phyloP scores from a whole-genome alignment of 78 protist species.

The Polysphondylium violaceum region DNA sequence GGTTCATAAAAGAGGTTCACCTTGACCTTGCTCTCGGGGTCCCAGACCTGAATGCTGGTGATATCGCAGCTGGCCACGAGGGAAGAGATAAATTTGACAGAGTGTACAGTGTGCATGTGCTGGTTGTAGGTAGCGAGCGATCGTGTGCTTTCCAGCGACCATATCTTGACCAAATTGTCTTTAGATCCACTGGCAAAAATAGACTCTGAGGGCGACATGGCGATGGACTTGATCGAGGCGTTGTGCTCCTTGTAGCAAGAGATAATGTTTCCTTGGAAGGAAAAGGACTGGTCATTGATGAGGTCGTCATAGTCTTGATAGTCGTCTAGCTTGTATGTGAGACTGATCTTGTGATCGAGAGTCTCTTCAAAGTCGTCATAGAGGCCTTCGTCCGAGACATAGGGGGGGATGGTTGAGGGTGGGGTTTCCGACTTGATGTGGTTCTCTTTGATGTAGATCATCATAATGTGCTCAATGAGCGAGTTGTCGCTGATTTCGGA shows the following conservation, averaged over 20 bases:
- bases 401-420: conserved; percentile 38
- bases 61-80: conserved; percentile 67
- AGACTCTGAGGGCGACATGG: conserved; percentile 36
- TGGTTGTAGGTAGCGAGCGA: conserved; percentile 53
- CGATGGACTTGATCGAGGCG: conserved; percentile 46
- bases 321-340: conserved; percentile 54
- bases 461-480: conserved; percentile 65
- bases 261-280: conserved; percentile 49
- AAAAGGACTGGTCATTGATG: conserved; percentile 49
- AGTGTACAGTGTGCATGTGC: conserved; percentile 54
- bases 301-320: conserved; percentile 75
- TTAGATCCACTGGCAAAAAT: conserved; percentile 43
- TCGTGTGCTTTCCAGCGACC: conserved; percentile 34
- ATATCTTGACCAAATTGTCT: conserved; percentile 68
- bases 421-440: conserved; percentile 12
- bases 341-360: conserved; percentile 44
- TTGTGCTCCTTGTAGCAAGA: conserved; percentile 55
- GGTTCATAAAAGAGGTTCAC: conserved; percentile 56
- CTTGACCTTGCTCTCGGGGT: conserved; percentile 50
- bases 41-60: conserved; percentile 66
- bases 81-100: conserved; percentile 39
- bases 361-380: conserved; percentile 38
- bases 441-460: conserved; percentile 38
- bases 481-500: conserved; percentile 59
- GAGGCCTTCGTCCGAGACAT: conserved; percentile 73